Conservation (phyloP, 2,329 filamentous ascomycete genomes). For the Penicillium psychrosexuale region DNA sequence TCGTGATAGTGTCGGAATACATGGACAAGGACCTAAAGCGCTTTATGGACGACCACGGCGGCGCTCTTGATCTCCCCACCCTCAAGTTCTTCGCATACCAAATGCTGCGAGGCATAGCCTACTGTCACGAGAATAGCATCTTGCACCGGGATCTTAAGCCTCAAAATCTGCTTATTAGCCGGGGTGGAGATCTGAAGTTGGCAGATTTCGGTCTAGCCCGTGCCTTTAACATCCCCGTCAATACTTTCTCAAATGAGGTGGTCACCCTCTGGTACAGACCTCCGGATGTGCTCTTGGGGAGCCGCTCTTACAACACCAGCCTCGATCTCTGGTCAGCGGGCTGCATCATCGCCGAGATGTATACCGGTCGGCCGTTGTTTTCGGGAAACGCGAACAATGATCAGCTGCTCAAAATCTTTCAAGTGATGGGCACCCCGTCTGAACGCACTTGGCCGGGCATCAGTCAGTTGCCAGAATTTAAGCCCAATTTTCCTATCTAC, state of each 20-base stretch:
- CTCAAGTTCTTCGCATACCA: constrained; percentile 99
- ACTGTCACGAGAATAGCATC: constrained; percentile 95
- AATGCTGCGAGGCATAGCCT: constrained; percentile 88
- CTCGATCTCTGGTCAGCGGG: constrained; percentile 99
- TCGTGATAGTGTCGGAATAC: constrained; percentile 98
- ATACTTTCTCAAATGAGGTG: constrained; percentile 96
- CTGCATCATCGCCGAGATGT: constrained; percentile 99
- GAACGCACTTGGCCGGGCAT: constrained; percentile 96
- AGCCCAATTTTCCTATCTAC: constrained; percentile 70
- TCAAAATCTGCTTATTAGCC: constrained; percentile 93
- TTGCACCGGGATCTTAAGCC: constrained; percentile 94
- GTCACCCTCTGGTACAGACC: constrained; percentile 99
- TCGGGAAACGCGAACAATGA: constrained; percentile 97
- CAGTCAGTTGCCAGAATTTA: constrained; percentile 91
- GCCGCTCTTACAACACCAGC: constrained; percentile 95
- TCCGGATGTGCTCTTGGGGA: constrained; percentile 89
- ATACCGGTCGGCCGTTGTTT: constrained; percentile 92
- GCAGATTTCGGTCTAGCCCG: constrained; percentile 92
- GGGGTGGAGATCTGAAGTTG: constrained; percentile 82
- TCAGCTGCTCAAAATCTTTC: constrained; percentile 93
- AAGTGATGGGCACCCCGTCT: constrained; percentile 94
- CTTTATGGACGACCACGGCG: constrained; percentile 93
- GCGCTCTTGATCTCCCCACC: constrained; percentile 78
- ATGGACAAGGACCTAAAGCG: constrained; percentile 99
- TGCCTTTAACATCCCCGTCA: constrained; percentile 94